Percentiles rank a stretch among this genome's conserved stretches.
phyloP scores from a whole-genome alignment of 306 rosid genomes.

The Gillenia trifoliata region DNA sequence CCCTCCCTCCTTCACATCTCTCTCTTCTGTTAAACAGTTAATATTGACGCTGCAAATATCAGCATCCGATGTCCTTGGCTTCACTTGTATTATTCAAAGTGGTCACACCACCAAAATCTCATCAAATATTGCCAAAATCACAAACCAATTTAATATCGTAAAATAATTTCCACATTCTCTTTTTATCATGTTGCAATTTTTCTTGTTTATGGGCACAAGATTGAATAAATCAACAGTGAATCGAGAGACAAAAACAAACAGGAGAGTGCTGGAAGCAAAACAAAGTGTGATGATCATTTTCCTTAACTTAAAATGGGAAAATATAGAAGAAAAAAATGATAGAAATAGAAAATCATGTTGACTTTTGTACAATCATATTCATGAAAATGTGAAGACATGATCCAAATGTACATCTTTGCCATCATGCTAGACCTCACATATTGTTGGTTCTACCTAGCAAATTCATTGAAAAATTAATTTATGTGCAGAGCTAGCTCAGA shows the following conservation, averaged over 20 bases:
- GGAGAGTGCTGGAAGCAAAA: too few relatives aligned
- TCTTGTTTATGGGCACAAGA: neutral
- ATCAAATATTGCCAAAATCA: slow-evolving; percentile 37
- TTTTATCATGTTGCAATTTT: too few relatives aligned
- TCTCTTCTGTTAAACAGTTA: slow-evolving; percentile 20
- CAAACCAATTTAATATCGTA: slow-evolving; percentile 7
- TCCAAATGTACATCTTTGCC: neutral
- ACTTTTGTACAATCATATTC: neutral
- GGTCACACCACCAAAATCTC: slow-evolving; percentile 34
- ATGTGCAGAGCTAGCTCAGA: slow-evolving; percentile 3
- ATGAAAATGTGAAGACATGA: neutral
- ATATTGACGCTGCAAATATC: slow-evolving; percentile 26
- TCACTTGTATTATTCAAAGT: slow-evolving; percentile 21
- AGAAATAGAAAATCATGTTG: neutral
- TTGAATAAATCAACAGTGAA: too few relatives aligned
- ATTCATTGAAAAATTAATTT: neutral
- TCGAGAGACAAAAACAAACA: too few relatives aligned
- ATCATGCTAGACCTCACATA: neutral
- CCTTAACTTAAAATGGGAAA: too few relatives aligned
- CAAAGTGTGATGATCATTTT: neutral
- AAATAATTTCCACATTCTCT: too few relatives aligned
- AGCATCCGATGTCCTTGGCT: slow-evolving; percentile 51
- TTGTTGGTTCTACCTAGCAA: neutral
- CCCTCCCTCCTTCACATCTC: neutral
- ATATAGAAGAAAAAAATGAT: neutral